Percentiles rank a stretch among this genome's conserved stretches.
Conservation (phyloP, 352 stramenopile genomes). For the Phytopythium sindhum region DNA sequence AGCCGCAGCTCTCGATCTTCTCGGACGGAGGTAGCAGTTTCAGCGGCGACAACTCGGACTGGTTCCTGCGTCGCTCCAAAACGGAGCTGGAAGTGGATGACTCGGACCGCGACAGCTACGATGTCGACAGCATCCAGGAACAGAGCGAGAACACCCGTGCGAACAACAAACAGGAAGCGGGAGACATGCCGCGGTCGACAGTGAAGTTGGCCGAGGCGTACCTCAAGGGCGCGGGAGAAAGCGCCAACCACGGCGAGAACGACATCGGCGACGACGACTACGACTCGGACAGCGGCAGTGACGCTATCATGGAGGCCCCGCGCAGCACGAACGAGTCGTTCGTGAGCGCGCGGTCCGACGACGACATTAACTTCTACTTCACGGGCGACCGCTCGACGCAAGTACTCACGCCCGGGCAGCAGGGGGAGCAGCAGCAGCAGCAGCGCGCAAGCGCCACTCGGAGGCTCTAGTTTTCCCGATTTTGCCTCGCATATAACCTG, state of each 20-base stretch:
- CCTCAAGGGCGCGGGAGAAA: neutral
- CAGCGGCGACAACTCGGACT: slow-evolving; percentile 32
- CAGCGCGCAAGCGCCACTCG: neutral
- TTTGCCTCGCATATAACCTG: slow-evolving; percentile 3
- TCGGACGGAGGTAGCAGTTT: slow-evolving; percentile 40
- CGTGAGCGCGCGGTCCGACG: slow-evolving; percentile 55
- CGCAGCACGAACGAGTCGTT: slow-evolving; percentile 44
- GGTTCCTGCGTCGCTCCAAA: slow-evolving; percentile 44
- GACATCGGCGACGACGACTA: slow-evolving; percentile 30
- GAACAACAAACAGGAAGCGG: neutral
- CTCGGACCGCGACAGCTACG: slow-evolving; percentile 19
- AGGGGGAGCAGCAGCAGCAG: neutral
- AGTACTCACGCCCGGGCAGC: neutral
- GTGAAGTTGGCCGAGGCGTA: neutral
- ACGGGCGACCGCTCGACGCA: slow-evolving; percentile 20
- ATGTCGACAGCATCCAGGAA: slow-evolving; percentile 15
- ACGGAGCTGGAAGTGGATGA: slow-evolving; percentile 36
- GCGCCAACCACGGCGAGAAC: slow-evolving; percentile 7
- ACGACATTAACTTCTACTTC: slow-evolving; percentile 58
- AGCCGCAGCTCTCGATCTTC: slow-evolving; percentile 38
- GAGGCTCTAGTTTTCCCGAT: neutral
- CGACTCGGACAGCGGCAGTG: slow-evolving; percentile 20
- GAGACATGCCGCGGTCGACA: neutral
- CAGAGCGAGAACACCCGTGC: neutral
- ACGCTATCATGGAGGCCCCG: slow-evolving; percentile 15